phyloP scores from a whole-genome alignment of 2,329 filamentous ascomycete genomes.

The Madurella fahalii region DNA sequence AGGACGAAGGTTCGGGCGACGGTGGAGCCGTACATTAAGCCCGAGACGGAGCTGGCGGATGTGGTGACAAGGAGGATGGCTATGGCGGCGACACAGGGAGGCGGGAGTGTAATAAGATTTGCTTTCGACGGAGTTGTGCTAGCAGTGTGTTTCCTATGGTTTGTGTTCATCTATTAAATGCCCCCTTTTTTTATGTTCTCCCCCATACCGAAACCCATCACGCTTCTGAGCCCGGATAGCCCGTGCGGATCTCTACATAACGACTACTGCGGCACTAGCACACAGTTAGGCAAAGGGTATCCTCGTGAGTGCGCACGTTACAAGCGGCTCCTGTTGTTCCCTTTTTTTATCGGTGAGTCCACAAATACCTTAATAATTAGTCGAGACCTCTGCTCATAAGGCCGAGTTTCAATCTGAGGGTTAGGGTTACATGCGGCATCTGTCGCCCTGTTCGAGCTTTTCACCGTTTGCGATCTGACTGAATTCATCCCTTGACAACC shows the following conservation, averaged over 20 bases:
- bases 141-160: not conserved
- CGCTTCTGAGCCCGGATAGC: too few relatives aligned
- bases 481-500: not conserved
- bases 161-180: too few relatives aligned
- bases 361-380: too few relatives aligned
- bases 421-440: not conserved
- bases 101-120: not conserved
- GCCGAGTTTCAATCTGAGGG: not conserved
- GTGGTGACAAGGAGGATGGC: not conserved
- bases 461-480: not conserved
- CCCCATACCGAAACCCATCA: too few relatives aligned
- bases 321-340: too few relatives aligned
- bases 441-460: not conserved
- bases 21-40: constrained; percentile 30
- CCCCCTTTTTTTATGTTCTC: too few relatives aligned
- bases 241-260: too few relatives aligned
- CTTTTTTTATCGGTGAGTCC: too few relatives aligned
- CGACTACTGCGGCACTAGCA: too few relatives aligned
- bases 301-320: too few relatives aligned
- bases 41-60: constrained; percentile 31
- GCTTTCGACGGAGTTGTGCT: not conserved
- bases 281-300: too few relatives aligned
- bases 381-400: too few relatives aligned
- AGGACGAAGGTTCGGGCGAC: constrained; percentile 35
- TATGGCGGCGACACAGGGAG: not conserved